These are phyloP conservation scores for Saccharomyces hybrid DNA, from an alignment of 1,139 yeast genomes.

Conservation along the genomic window DNA sequence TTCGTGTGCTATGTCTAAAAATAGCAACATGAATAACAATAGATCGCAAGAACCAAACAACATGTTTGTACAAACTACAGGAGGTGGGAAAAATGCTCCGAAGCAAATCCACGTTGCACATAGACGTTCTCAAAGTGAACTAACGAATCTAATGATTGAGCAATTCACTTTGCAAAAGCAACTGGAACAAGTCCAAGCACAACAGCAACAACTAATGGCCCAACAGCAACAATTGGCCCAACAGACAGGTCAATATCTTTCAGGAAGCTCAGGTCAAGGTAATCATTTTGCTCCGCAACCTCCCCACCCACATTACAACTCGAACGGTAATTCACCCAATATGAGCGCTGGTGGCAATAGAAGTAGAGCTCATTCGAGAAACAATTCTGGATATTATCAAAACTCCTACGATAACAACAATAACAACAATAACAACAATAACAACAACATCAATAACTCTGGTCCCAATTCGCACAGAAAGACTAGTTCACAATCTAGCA, in stretches of 20 bases:
- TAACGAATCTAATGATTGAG: constrained; percentile 91
- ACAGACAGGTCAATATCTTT: constrained; percentile 23
- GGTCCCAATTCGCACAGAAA: constrained; percentile 23
- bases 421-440: constrained; percentile 22
- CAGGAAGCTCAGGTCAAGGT: constrained; percentile 1
- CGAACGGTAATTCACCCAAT: constrained; percentile 11
- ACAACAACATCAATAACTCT: constrained; percentile 26
- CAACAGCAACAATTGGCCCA: constrained; percentile 50
- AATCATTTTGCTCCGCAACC: constrained; percentile 17
- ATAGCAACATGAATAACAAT: constrained; percentile 13
- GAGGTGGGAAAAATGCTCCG: constrained; percentile 38
- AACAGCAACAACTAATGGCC: constrained; percentile 76
- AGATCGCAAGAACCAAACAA: constrained; percentile 5
- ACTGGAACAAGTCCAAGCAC: constrained; percentile 83
- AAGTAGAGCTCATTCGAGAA: constrained; percentile 31
- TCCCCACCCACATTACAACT: constrained; percentile 28
- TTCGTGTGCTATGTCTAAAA: constrained; percentile 10
- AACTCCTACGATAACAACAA: constrained; percentile 24
- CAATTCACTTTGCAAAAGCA: constrained; percentile 91
- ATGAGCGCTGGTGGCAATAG: constrained; percentile 18
- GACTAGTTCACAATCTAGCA: constrained; percentile 34
- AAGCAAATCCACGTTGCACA: constrained; percentile 80
- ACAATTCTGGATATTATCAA: constrained; percentile 28
- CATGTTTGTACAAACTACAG: constrained; percentile 28
- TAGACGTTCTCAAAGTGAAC: constrained; percentile 86